phyloP scores from a whole-genome alignment of 2,329 filamentous ascomycete genomes.

The Xylariales sp. region DNA sequence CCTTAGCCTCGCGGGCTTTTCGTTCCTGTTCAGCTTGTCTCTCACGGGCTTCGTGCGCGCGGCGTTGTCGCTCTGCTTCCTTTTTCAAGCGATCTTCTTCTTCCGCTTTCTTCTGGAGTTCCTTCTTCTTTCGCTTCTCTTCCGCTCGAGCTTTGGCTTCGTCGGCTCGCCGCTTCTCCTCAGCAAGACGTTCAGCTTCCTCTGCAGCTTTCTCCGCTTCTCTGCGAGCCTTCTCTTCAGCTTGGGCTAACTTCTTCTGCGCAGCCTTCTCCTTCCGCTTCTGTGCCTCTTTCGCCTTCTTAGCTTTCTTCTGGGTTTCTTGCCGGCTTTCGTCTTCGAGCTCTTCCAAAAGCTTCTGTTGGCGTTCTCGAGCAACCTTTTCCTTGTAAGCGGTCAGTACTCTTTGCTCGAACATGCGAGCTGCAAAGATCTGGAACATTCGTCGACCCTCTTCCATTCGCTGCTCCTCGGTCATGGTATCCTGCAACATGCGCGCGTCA shows the following conservation, averaged over 20 bases:
- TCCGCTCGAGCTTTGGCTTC: slow-evolving; percentile 80
- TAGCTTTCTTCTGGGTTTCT: slow-evolving; percentile 77
- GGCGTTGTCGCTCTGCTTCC: slow-evolving; percentile 77
- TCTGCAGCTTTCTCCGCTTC: slow-evolving; percentile 89
- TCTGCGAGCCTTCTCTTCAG: slow-evolving; percentile 84
- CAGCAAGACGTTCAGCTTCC: slow-evolving; percentile 69
- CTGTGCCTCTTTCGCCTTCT: slow-evolving; percentile 90
- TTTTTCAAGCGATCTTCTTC: slow-evolving; percentile 84
- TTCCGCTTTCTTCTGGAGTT: slow-evolving; percentile 83
- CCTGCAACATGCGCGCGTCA: slow-evolving; percentile 58
- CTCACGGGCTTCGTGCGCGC: slow-evolving; percentile 79
- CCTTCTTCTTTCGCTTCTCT: slow-evolving; percentile 86
- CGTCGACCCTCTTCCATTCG: slow-evolving; percentile 97
- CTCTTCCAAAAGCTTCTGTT: slow-evolving; percentile 86
- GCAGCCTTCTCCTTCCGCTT: slow-evolving; percentile 93
- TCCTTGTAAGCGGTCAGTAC: slow-evolving; percentile 97
- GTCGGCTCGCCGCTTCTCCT: slow-evolving; percentile 74
- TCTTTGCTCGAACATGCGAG: slow-evolving; percentile 97
- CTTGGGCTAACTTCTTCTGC: slow-evolving; percentile 79
- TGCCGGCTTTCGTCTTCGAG: slow-evolving; percentile 78
- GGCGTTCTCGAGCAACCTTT: slow-evolving; percentile 90
- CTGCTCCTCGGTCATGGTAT: slow-evolving; percentile 95
- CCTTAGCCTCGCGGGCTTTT: slow-evolving; percentile 74
- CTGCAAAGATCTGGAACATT: slow-evolving; percentile 99
- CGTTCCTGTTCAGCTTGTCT: slow-evolving; percentile 81